Base-by-base conservation (phyloP, 441 rosid species). In the Euphorbia corollata region DNA sequence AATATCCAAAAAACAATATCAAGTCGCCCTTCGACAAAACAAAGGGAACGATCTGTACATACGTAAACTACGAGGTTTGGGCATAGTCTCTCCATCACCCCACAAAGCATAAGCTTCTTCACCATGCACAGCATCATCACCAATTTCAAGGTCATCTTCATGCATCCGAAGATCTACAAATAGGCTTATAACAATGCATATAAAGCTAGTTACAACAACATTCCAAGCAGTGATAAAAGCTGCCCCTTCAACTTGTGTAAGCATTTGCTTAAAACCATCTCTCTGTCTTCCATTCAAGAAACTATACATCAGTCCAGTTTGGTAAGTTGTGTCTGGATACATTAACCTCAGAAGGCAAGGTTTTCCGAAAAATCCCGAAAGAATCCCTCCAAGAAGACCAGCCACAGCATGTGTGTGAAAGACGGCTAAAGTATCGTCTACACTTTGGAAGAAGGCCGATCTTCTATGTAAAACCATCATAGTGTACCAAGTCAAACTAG, bases 391-490 rank as follows among this genome's bases (percentile, higher is more conserved):
- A 0, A 82, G 69, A 68, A 77, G 8, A n/a, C 84, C 87, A 0
- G 89, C 85, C 56, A 81, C 87, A 0, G 87, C 89, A 1, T 85
- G 89, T 3, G 88, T 85, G 77, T 87, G 89, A 69, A 87, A 85
- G 10, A 85, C 92, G 8, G 82, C 88, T 41, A 83, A 61, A 13
- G 89, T 85, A 71, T 85, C 92, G 45, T 87, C 92, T 16, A 87
- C 85, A 6, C 78, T 82, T 63, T 83, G 89, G 69, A 85, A 81
- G 79, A 85, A 79, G 5, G 80, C 82, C 8, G 66, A 78, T 72
- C 64, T 81, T 72, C 61, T 73, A 75, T 87, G 85, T 66, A 87
- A 53, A 8, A 83, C 78, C 89, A 85, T 83, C 89, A 85, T 81
- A 6, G 87, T 83, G 80, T 81, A 85, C 89, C 89, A 80, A 20